Evolutionary conservation across 2,329 filamentous ascomycete species (phyloP).

Genomic region (Paraphoma chrysanthemicola): DNA sequence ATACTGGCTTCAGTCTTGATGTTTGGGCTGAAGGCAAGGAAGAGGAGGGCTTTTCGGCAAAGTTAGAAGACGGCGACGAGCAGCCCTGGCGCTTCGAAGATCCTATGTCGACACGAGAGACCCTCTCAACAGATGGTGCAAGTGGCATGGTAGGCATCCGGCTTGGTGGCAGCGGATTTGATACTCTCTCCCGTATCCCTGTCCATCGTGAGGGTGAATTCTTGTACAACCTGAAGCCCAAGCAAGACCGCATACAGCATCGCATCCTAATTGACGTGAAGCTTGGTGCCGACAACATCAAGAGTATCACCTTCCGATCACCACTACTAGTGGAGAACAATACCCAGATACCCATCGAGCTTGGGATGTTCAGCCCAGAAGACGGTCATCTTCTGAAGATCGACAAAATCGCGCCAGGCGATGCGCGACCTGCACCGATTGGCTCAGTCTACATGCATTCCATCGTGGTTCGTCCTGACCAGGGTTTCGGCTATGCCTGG

Average conservation of each 20-base stretch:
- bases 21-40: conserved; percentile 76
- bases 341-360: conserved; percentile 92
- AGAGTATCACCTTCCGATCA: conserved; percentile 94
- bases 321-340: conserved; percentile 93
- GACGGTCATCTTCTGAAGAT: conserved; percentile 94
- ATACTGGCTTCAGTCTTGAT: conserved; percentile 89
- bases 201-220: conserved; percentile 95
- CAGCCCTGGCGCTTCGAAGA: conserved; percentile 96
- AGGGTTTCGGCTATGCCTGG: conserved; percentile 97
- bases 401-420: conserved; percentile 94
- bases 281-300: conserved; percentile 93
- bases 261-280: conserved; percentile 90
- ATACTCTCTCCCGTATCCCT: conserved; percentile 84
- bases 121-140: conserved; percentile 81
- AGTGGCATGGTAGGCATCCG: conserved; percentile 81
- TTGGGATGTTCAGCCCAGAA: conserved; percentile 87
- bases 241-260: conserved; percentile 84
- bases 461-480: conserved; percentile 86
- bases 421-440: conserved; percentile 87
- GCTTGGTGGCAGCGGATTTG: conserved; percentile 92
- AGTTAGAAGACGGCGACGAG: conserved; percentile 87
- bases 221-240: conserved; percentile 86
- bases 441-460: conserved; percentile 91
- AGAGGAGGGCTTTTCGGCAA: conserved; percentile 75
- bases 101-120: conserved; percentile 95